These are phyloP conservation scores for Coemansia erecta DNA, from an alignment of 192 early-diverging fungal genomes.

Conservation along the genomic window DNA sequence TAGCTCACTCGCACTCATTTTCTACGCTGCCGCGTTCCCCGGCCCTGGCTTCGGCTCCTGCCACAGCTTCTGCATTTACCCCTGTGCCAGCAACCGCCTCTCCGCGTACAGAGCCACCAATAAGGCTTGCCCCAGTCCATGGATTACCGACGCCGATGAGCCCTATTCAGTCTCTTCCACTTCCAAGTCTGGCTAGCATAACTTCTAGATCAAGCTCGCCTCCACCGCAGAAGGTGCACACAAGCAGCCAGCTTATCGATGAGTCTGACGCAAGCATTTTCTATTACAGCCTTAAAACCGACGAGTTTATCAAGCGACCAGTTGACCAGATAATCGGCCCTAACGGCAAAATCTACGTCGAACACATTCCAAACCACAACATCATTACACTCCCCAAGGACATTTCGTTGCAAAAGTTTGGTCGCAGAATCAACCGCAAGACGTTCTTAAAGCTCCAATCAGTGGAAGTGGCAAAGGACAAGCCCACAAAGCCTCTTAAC, in stretches of 20 bases:
- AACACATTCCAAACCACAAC: slow-evolving; percentile 28
- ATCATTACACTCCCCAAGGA: slow-evolving; percentile 17
- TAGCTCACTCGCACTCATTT: too few species aligned
- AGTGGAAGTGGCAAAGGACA: not conserved
- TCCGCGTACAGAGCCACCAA: not conserved
- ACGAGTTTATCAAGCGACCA: slow-evolving; percentile 10
- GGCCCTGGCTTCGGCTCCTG: not conserved
- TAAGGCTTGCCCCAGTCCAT: not conserved
- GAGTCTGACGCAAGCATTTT: slow-evolving; percentile 2
- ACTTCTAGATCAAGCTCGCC: not conserved
- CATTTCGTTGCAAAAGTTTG: not conserved
- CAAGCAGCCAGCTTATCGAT: not conserved
- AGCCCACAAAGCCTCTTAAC: slow-evolving; percentile 19
- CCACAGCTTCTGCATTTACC: not conserved
- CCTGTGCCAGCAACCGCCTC: not conserved
- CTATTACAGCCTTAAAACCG: slow-evolving; percentile 2
- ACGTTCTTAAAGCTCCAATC: not conserved
- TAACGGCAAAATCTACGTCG: slow-evolving; percentile 26
- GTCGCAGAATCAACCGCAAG: not conserved
- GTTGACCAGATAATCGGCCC: slow-evolving; percentile 14
- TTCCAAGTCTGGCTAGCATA: slow-evolving; percentile 1
- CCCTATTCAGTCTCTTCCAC: not conserved
- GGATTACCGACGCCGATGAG: not conserved
- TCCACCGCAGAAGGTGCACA: not conserved
- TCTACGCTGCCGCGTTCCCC: too few species aligned